phyloP scores from a whole-genome alignment of 108 stramenopile species.

The Nitzschia inconspicua region DNA sequence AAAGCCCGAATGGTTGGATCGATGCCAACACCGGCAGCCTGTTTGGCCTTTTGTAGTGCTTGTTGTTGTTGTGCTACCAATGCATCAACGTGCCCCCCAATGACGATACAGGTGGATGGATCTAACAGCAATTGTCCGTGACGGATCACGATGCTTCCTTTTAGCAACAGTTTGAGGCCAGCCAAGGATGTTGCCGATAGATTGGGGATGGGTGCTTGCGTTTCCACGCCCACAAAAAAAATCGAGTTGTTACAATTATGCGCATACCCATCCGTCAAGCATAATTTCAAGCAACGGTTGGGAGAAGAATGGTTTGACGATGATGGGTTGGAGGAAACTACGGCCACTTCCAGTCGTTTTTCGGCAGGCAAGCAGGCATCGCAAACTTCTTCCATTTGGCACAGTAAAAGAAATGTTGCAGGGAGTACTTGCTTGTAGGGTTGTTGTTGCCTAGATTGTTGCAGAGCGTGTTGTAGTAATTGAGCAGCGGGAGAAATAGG shows the following conservation, averaged over 20 bases:
- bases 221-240: slow-evolving; percentile 46
- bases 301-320: too few relatives aligned
- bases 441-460: slow-evolving; percentile 10
- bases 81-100: slow-evolving; percentile 54
- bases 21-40: slow-evolving; percentile 55
- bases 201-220: slow-evolving; percentile 31
- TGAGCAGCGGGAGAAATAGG: not conserved
- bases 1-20: slow-evolving; percentile 80
- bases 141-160: slow-evolving; percentile 48
- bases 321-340: too few relatives aligned
- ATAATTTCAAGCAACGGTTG: slow-evolving; percentile 48
- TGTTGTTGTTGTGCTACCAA: slow-evolving; percentile 44
- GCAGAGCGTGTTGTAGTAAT: slow-evolving; percentile 34
- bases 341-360: slow-evolving; percentile 27
- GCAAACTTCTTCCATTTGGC: slow-evolving; percentile 71
- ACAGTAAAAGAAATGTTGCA: slow-evolving; percentile 38
- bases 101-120: slow-evolving; percentile 42
- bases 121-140: slow-evolving; percentile 53
- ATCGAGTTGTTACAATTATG: slow-evolving; percentile 5
- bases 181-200: slow-evolving; percentile 32
- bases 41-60: slow-evolving; percentile 49
- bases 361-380: slow-evolving; percentile 53
- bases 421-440: slow-evolving; percentile 26
- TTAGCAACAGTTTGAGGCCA: slow-evolving; percentile 59
- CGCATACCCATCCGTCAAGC: slow-evolving; percentile 42